Percentiles rank a stretch among this genome's conserved stretches.
These are phyloP conservation scores for Blepharisma stoltei DNA, from an alignment of 73 alveolate species.

Conservation along the genomic window DNA sequence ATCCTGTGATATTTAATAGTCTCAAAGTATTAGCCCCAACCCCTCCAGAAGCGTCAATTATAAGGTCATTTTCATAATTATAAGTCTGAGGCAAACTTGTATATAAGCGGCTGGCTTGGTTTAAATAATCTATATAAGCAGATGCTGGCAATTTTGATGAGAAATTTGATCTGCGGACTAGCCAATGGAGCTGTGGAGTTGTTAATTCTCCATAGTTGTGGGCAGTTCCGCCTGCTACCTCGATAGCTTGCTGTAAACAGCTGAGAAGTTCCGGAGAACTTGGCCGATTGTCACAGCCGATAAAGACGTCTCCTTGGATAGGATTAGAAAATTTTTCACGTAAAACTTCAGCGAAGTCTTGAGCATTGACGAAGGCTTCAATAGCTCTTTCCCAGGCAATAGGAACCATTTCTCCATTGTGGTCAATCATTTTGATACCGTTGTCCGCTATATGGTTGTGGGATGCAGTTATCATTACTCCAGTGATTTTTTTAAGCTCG, in stretches of 20 bases:
- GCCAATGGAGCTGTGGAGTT: slow-evolving; percentile 71
- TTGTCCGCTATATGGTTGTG: slow-evolving; percentile 85
- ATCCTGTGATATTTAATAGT: slow-evolving; percentile 21
- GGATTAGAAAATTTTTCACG: slow-evolving; percentile 39
- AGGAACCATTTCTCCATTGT: slow-evolving; percentile 81
- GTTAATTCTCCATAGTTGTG: slow-evolving; percentile 59
- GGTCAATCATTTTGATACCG: slow-evolving; percentile 75
- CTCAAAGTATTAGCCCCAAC: slow-evolving; percentile 73
- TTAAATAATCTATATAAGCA: slow-evolving; percentile 17
- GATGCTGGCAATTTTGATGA: slow-evolving; percentile 9
- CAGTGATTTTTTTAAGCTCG: slow-evolving; percentile 58
- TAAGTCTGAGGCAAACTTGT: background rate
- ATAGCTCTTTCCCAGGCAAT: slow-evolving; percentile 65
- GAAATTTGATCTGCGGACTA: slow-evolving; percentile 32
- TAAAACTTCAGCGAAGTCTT: slow-evolving; percentile 52
- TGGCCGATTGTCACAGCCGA: slow-evolving; percentile 75
- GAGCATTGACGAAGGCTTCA: slow-evolving; percentile 65
- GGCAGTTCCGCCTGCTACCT: slow-evolving; percentile 35
- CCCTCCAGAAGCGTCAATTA: slow-evolving; percentile 88
- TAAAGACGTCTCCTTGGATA: slow-evolving; percentile 46
- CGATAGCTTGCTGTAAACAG: slow-evolving; percentile 42
- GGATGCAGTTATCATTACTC: slow-evolving; percentile 94
- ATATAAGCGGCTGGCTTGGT: background rate
- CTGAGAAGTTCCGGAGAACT: slow-evolving; percentile 41
- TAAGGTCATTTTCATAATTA: slow-evolving; percentile 54